A percentile compares a stretch with the other conserved stretches of the same genome.
These are phyloP conservation scores for Fennellomyces sp. DNA, from an alignment of 371 early-diverging fungal species.

Conservation along the genomic window DNA sequence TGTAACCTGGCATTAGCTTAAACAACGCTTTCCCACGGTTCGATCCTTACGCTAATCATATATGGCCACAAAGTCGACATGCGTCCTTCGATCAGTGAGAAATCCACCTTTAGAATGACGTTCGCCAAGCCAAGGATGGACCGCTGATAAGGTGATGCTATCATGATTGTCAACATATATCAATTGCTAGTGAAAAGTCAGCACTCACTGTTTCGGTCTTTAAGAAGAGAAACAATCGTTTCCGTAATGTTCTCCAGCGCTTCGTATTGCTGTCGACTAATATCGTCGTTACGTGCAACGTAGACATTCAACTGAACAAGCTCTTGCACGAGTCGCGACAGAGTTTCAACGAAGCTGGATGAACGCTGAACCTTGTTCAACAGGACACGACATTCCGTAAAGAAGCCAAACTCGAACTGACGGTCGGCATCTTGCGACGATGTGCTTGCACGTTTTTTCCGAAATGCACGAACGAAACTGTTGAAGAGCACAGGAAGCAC, in stretches of 20 bases:
- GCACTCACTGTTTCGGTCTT: slow-evolving; percentile 16
- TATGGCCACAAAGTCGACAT: slow-evolving; percentile 38
- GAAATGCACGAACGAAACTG: slow-evolving; percentile 29
- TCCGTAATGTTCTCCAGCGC: slow-evolving; percentile 25
- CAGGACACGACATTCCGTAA: slow-evolving; percentile 26
- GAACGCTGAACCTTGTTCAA: neutral
- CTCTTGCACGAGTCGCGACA: slow-evolving; percentile 23
- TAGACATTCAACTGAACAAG: slow-evolving; percentile 34
- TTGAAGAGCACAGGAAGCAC: slow-evolving; percentile 32
- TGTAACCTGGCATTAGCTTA: neutral
- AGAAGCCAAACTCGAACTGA: slow-evolving; percentile 44
- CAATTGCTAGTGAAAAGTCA: neutral
- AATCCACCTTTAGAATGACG: slow-evolving; percentile 27
- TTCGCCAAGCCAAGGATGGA: neutral
- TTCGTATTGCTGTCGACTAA: slow-evolving; percentile 25
- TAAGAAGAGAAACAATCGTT: slow-evolving; percentile 9
- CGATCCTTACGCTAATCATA: slow-evolving; percentile 33
- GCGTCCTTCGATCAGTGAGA: slow-evolving; percentile 36
- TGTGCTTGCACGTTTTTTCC: slow-evolving; percentile 33
- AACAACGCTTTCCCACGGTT: neutral
- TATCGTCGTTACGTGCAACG: slow-evolving; percentile 35
- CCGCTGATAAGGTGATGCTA: neutral
- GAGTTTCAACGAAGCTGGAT: slow-evolving; percentile 14
- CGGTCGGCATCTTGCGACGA: slow-evolving; percentile 32
- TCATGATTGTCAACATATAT: slow-evolving; percentile 7